These are phyloP conservation scores for Neonothopanus nambi DNA, from an alignment of 1,284 basidiomycete genomes.

Conservation along the genomic window DNA sequence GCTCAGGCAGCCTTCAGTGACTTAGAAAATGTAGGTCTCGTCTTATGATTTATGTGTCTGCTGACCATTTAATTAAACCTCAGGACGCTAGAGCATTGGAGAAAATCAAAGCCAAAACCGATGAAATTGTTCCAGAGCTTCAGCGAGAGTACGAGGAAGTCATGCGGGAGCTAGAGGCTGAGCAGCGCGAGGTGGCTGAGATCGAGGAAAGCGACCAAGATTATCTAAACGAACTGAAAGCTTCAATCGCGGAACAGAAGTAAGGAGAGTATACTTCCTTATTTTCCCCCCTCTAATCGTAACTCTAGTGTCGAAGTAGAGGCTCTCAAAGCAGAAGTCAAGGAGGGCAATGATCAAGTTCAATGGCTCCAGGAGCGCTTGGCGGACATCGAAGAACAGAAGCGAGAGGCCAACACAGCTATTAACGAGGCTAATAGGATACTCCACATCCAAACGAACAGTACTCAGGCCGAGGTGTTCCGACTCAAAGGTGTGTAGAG, in stretches of 20 bases:
- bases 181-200: slow-evolving; percentile 75
- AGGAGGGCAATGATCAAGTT: slow-evolving; percentile 71
- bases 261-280: slow-evolving; percentile 34
- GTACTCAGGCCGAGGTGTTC: slow-evolving; percentile 76
- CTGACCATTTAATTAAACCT: slow-evolving; percentile 22
- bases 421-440: slow-evolving; percentile 65
- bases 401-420: slow-evolving; percentile 53
- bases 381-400: slow-evolving; percentile 61
- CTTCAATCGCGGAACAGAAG: slow-evolving; percentile 86
- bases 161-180: slow-evolving; percentile 69
- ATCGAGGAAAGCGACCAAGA: slow-evolving; percentile 85
- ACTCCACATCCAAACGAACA: slow-evolving; percentile 72
- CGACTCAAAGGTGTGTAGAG: slow-evolving; percentile 61
- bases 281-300: neutral
- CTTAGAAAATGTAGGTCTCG: slow-evolving; percentile 59
- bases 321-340: slow-evolving; percentile 66
- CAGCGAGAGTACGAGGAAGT: slow-evolving; percentile 74
- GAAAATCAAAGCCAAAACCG: slow-evolving; percentile 56
- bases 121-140: slow-evolving; percentile 62
- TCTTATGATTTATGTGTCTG: slow-evolving; percentile 13
- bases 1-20: slow-evolving; percentile 67
- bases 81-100: slow-evolving; percentile 77
- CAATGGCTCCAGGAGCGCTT: slow-evolving; percentile 64
- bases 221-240: slow-evolving; percentile 81
- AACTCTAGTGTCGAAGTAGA: slow-evolving; percentile 65